Evolutionary conservation across 495 filamentous ascomycete genomes (phyloP).

Genomic region (Penicillium lagena): DNA sequence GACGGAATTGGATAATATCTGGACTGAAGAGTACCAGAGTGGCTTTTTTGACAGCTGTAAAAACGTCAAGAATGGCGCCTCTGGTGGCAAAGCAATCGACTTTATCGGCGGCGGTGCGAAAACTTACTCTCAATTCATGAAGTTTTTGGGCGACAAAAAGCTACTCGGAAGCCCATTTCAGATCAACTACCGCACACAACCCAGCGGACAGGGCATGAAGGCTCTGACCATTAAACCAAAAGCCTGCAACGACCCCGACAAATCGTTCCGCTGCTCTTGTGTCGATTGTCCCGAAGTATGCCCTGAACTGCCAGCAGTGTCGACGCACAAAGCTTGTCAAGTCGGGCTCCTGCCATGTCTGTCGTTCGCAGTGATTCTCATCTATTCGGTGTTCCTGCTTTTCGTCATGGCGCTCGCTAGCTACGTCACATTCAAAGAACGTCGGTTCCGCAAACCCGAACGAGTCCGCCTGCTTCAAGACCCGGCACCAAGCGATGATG

Average conservation of each 20-base stretch:
- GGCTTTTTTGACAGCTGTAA: constrained; percentile 97
- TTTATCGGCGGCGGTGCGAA: constrained; percentile 94
- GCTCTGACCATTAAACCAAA: constrained; percentile 62
- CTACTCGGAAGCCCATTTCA: constrained; percentile 89
- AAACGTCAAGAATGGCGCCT: constrained; percentile 93
- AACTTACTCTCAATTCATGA: constrained; percentile 76
- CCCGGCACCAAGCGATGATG: constrained; percentile 76
- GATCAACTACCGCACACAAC: constrained; percentile 75
- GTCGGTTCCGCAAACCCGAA: constrained; percentile 67
- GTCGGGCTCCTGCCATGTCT: constrained; percentile 85
- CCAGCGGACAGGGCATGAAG: constrained; percentile 52
- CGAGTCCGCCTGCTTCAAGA: constrained; percentile 81
- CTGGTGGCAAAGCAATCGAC: constrained; percentile 86
- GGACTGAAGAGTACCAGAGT: constrained; percentile 76
- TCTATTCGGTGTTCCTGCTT: constrained; percentile 71
- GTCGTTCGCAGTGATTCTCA: constrained; percentile 83
- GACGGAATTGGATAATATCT: constrained; percentile 84
- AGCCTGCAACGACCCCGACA: constrained; percentile 81
- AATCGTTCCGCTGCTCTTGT: constrained; percentile 82
- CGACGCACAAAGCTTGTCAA: constrained; percentile 61
- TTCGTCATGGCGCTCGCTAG: constrained; percentile 61
- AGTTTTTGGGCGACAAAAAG: constrained; percentile 89
- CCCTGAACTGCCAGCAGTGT: constrained; percentile 67
- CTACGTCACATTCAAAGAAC: constrained; percentile 67
- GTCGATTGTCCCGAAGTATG: constrained; percentile 86